Conservation (phyloP, 2,329 filamentous ascomycete genomes). For the Bipolaris oryzae region DNA sequence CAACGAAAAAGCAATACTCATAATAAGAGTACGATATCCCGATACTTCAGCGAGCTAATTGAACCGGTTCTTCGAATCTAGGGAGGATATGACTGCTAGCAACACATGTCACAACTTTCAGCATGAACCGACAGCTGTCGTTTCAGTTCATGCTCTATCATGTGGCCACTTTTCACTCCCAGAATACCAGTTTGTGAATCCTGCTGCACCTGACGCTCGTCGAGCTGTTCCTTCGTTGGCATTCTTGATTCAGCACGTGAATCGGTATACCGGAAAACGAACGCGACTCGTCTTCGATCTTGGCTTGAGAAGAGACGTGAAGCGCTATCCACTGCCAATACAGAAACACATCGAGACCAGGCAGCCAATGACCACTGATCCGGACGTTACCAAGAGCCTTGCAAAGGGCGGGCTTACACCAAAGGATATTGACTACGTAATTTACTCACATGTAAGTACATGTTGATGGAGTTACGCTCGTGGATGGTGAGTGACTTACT, state of each 20-base stretch:
- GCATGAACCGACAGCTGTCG: slow-evolving; percentile 25
- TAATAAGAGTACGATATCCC: background rate
- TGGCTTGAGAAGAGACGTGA: slow-evolving; percentile 56
- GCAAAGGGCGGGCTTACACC: slow-evolving; percentile 44
- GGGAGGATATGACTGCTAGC: background rate
- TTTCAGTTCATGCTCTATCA: slow-evolving; percentile 49
- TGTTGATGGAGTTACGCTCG: background rate
- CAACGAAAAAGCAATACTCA: background rate
- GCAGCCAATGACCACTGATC: slow-evolving; percentile 50
- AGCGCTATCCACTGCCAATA: slow-evolving; percentile 53
- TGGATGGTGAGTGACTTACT: background rate
- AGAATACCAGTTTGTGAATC: slow-evolving; percentile 56
- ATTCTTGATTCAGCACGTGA: slow-evolving; percentile 60
- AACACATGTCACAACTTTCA: background rate
- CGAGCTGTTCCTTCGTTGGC: slow-evolving; percentile 61
- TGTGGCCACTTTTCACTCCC: slow-evolving; percentile 55
- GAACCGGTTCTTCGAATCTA: background rate
- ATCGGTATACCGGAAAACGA: slow-evolving; percentile 41
- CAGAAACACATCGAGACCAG: slow-evolving; percentile 56
- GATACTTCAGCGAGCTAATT: background rate
- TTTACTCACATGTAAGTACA: slow-evolving; percentile 50
- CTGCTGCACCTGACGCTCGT: slow-evolving; percentile 51
- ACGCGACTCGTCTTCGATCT: slow-evolving; percentile 61
- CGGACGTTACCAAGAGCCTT: slow-evolving; percentile 50
- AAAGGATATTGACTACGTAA: slow-evolving; percentile 50